Evolutionary conservation across 2,329 filamentous ascomycete genomes (phyloP), one percentile per base, ranked within the genome.

Genomic region (Botryotinia calthae): DNA sequence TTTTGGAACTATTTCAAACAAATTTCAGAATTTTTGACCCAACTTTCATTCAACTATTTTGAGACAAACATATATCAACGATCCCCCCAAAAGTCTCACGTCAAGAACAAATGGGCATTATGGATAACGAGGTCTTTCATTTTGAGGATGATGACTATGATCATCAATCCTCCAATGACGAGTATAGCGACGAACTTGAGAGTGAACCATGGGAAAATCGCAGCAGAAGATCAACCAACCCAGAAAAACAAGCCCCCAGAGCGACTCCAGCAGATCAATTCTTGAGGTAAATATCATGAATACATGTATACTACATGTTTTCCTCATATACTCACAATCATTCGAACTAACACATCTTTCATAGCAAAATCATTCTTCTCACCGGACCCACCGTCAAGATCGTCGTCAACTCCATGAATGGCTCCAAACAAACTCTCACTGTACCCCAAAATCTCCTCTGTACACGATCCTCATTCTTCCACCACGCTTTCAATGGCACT

Each of bases 361-460:
- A 10, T 16, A 72, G 64, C 9, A 72, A 61, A 22, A 28, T 61
- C 64, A 54, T 51, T 34, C 61, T 76, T 20, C 75, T 16, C 8
- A 44, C 42, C 1, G 62, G 71, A 2, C 69, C 72, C 18, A 70
- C 56, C 1, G 69, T 76, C 7, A 71, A 48, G 20, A 71, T 76
- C 34, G n/a, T 63, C n/a, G 61, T 76, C 8, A 46, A 58, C 25
- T 22, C 48, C 16, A 10, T 22, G 1, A 37, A 22, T 28, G n/a
- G 25, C 37, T 48, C 28, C 4, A 34, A 28, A 54, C 18, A 72
- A 61, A 20, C 54, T 6, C 73, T 75, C 34, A 22, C 2, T 2
- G 22, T 75, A 9, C 66, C 75, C 1, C 74, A 74, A 63, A 59
- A 9, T 4, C 72, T 77, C 1, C 56, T 75, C 1, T 75, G 74